phyloP scores from a whole-genome alignment of 768 basidiomycete genomes.

The Calvatia gigantea region DNA sequence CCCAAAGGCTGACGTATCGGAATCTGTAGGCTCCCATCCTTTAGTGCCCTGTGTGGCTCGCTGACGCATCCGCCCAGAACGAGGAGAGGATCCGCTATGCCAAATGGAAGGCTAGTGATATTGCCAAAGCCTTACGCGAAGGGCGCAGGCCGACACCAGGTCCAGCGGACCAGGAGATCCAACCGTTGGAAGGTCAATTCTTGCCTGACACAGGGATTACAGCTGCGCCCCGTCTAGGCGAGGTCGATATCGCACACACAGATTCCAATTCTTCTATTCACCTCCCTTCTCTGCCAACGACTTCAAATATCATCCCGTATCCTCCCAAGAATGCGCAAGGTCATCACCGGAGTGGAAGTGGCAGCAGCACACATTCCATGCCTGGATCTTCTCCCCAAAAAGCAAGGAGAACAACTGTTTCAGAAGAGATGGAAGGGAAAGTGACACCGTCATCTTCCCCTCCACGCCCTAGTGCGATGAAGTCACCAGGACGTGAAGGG shows the following conservation, averaged over 20 bases:
- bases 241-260: not conserved
- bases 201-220: not conserved
- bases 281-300: not conserved
- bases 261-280: not conserved
- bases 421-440: slow-evolving; percentile 37
- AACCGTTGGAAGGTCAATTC: slow-evolving; percentile 19
- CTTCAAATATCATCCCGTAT: not conserved
- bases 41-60: not conserved
- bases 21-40: slow-evolving; percentile 42
- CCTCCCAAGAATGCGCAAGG: slow-evolving; percentile 6
- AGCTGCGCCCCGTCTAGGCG: not conserved
- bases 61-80: slow-evolving; percentile 40
- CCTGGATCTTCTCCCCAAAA: slow-evolving; percentile 18
- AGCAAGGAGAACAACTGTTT: slow-evolving; percentile 32
- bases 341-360: slow-evolving; percentile 23
- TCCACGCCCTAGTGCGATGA: slow-evolving; percentile 10
- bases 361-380: slow-evolving; percentile 22
- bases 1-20: slow-evolving; percentile 51
- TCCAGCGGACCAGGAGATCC: slow-evolving; percentile 50
- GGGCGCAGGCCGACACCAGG: slow-evolving; percentile 82
- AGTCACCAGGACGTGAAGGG: slow-evolving; percentile 18
- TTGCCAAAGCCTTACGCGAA: slow-evolving; percentile 93
- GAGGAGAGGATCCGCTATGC: slow-evolving; percentile 90
- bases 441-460: slow-evolving; percentile 16
- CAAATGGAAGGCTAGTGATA: slow-evolving; percentile 97